A percentile compares a stretch with the other conserved stretches of the same genome.
Conservation (phyloP, 2,329 filamentous ascomycete genomes). For the Thermothelomyces thermophilus region DNA sequence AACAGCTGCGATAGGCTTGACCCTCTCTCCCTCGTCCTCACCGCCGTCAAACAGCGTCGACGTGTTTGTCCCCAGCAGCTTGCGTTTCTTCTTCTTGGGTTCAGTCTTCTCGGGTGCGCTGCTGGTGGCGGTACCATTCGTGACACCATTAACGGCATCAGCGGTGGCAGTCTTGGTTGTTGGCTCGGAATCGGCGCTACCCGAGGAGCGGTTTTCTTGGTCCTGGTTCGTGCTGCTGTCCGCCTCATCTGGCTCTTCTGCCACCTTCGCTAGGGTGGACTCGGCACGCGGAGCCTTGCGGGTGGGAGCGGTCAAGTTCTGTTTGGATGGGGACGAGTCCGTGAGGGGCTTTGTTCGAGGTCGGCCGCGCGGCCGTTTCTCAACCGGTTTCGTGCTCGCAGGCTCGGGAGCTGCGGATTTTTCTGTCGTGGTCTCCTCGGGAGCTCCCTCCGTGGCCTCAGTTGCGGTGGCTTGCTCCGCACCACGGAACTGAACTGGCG, state of each 20-base stretch:
- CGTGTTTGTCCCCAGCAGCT: constrained; percentile 58
- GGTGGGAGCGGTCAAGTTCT: constrained; percentile 34
- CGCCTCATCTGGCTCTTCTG: constrained; percentile 28
- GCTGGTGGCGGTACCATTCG: background rate
- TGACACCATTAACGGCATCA: constrained; percentile 13
- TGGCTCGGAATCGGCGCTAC: constrained; percentile 27
- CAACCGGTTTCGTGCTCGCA: constrained; percentile 15
- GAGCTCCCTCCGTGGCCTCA: constrained; percentile 11
- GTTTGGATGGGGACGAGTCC: constrained; percentile 41
- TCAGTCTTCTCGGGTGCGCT: constrained; percentile 29
- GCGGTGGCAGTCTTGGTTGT: constrained; percentile 24
- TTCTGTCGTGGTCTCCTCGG: constrained; percentile 11
- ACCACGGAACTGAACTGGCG: constrained; percentile 16
- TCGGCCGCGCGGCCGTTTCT: constrained; percentile 40
- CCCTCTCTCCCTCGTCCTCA: constrained; percentile 47
- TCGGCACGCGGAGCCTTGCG: constrained; percentile 27
- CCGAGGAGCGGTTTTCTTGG: constrained; percentile 32
- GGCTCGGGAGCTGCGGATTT: background rate
- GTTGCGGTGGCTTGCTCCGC: constrained; percentile 14
- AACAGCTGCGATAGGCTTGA: constrained; percentile 19
- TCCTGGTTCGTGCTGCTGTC: constrained; percentile 20
- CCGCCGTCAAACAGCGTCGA: constrained; percentile 64
- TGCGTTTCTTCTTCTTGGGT: constrained; percentile 64
- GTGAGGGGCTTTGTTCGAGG: constrained; percentile 40
- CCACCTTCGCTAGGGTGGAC: constrained; percentile 34